Evolutionary conservation across 2,329 filamentous ascomycete species (phyloP).

Genomic region (Colletotrichum somersetense): DNA sequence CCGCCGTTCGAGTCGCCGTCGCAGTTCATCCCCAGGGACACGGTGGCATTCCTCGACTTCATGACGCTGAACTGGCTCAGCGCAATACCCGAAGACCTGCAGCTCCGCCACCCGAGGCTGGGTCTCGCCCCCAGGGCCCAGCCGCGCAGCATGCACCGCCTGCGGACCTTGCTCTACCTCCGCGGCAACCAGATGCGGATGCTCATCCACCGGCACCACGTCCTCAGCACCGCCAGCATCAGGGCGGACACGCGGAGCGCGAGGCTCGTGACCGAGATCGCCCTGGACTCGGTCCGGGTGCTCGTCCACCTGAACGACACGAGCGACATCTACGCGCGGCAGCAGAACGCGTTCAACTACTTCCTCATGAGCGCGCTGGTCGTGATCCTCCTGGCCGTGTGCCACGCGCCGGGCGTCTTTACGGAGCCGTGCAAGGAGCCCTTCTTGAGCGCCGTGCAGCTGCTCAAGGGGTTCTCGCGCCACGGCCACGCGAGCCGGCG

Average conservation of each 20-base stretch:
- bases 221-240: slow-evolving; percentile 55
- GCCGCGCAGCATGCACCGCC: slow-evolving; percentile 54
- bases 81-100: slow-evolving; percentile 57
- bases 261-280: slow-evolving; percentile 56
- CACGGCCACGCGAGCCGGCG: slow-evolving; percentile 51
- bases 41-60: slow-evolving; percentile 55
- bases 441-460: slow-evolving; percentile 50
- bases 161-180: slow-evolving; percentile 58
- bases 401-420: slow-evolving; percentile 58
- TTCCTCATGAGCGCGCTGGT: slow-evolving; percentile 56
- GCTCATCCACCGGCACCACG: slow-evolving; percentile 58
- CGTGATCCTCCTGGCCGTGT: slow-evolving; percentile 58
- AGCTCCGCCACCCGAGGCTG: slow-evolving; percentile 53
- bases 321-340: slow-evolving; percentile 54
- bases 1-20: slow-evolving; percentile 51
- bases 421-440: slow-evolving; percentile 51
- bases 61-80: slow-evolving; percentile 60
- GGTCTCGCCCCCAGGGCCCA: slow-evolving; percentile 50
- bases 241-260: slow-evolving; percentile 51
- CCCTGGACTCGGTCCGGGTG: slow-evolving; percentile 50
- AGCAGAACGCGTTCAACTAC: slow-evolving; percentile 57
- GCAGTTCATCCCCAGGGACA: slow-evolving; percentile 53
- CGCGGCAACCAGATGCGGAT: slow-evolving; percentile 60
- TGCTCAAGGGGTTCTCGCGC: slow-evolving; percentile 50
- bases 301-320: slow-evolving; percentile 53